phyloP scores from a whole-genome alignment of 768 basidiomycete genomes.

The Chlorophyllum brunneum region DNA sequence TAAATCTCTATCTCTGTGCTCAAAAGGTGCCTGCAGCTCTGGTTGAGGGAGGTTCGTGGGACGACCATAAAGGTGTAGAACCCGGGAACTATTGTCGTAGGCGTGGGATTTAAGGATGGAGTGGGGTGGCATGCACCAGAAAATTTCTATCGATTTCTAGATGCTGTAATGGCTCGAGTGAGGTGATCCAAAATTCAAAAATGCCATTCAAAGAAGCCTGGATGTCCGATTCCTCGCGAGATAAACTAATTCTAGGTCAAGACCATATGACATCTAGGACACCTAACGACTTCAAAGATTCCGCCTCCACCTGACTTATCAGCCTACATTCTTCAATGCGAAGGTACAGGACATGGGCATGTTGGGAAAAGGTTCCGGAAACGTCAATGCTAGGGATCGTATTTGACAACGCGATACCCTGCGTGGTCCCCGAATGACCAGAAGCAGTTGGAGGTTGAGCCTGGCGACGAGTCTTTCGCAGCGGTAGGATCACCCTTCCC shows the following conservation, averaged over 20 bases:
- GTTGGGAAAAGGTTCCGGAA: constrained; percentile 27
- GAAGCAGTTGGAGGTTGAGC: background rate
- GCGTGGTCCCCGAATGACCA: constrained; percentile 1
- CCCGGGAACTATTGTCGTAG: constrained; percentile 1
- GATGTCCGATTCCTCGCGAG: background rate
- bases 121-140: background rate
- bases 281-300: constrained; percentile 36
- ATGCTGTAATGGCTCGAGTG: constrained; percentile 7
- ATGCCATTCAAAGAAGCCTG: background rate
- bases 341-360: constrained; percentile 35
- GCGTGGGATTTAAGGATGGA: background rate
- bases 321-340: constrained; percentile 38
- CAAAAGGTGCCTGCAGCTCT: too few species aligned
- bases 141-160: background rate
- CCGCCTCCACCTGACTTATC: constrained; percentile 33
- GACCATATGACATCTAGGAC: constrained; percentile 33
- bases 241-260: constrained; percentile 2
- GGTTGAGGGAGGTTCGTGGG: too few species aligned
- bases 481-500: constrained; percentile 32
- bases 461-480: constrained; percentile 28
- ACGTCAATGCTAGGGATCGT: background rate
- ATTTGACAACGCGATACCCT: constrained; percentile 1
- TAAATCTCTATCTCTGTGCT: too few species aligned
- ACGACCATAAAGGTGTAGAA: too few species aligned
- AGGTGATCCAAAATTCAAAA: background rate